Percentiles rank a stretch among this genome's conserved stretches.
Conservation (phyloP, 306 rosid genomes). For the Vigna nakashimae region DNA sequence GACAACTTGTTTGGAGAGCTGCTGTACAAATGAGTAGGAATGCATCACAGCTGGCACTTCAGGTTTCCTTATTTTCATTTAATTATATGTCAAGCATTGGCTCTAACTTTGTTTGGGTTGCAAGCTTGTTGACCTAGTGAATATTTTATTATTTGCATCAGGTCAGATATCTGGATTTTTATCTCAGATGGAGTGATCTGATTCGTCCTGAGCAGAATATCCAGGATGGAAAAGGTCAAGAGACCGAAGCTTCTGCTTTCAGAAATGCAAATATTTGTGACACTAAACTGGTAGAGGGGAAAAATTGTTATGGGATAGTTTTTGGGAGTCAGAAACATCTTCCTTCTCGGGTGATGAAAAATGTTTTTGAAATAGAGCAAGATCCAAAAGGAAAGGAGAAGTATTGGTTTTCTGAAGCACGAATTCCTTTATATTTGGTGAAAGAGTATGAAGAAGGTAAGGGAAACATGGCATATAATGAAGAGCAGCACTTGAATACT, state of each 20-base stretch:
- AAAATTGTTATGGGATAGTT: conserved; percentile 68
- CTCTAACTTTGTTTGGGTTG: conserved; percentile 20
- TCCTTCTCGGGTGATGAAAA: conserved; percentile 91
- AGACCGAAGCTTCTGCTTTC: conserved; percentile 88
- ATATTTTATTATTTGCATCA: conserved; percentile 57
- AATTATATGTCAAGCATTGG: conserved; percentile 29
- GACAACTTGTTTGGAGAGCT: conserved; percentile 90
- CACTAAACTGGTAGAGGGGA: conserved; percentile 67
- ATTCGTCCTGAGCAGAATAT: conserved; percentile 90
- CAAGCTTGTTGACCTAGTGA: conserved; percentile 25
- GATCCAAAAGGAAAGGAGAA: conserved; percentile 64
- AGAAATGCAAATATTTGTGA: conserved; percentile 85
- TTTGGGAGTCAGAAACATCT: conserved; percentile 95
- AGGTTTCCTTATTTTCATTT: conserved; percentile 59
- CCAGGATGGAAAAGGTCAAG: conserved; percentile 80
- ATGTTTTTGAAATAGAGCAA: conserved; percentile 71
- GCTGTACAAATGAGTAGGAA: conserved; percentile 89
- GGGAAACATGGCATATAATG: conserved; percentile 46
- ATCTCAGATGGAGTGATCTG: conserved; percentile 93
- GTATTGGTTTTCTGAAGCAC: conserved; percentile 87
- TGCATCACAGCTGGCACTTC: conserved; percentile 90
- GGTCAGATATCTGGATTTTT: conserved; percentile 88
- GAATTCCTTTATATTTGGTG: conserved; percentile 84
- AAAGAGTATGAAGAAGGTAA: conserved; percentile 76
- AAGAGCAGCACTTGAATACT: conserved; percentile 54